Evolutionary conservation across 1,284 basidiomycete genomes (phyloP), one percentile per base, ranked within the genome.

Genomic region (Apiotrichum laibachii): DNA sequence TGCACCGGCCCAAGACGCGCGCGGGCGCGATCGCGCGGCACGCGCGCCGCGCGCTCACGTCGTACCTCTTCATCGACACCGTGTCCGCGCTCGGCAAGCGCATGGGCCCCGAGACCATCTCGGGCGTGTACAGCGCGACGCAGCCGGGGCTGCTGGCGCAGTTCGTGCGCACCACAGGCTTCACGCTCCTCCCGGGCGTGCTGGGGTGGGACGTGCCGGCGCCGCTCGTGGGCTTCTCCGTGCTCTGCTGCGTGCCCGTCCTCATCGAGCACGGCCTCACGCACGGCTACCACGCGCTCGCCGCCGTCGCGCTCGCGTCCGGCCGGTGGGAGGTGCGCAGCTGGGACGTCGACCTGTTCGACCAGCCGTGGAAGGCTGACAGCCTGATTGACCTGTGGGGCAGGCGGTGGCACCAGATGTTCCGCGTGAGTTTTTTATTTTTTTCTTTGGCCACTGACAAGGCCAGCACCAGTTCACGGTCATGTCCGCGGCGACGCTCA

Each of bases 341-440:
- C 2, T 78, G 74, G 75, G 69, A 74, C 56, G 63, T 69, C 33
- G 69, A 72, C 55, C 57, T 79, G 43, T 73, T 77, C 53, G 67
- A 75, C 53, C 46, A 53, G 34, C 76, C 76, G 4, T 69, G 70
- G 61, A 60, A 52, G 37, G 69, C 72, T 2, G 72, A 73, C 56
- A 73, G 70, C 57, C 40, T 79, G 43, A 58, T 77, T 46, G 72
- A 77, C 35, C 67, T 79, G 22, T 79, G 77, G 77, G 76, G 77
- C 5, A 67, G 63, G 51, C 52, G 77, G 42, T 79, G 77, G 77
- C 77, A 79, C 64, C 73, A 76, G 68, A 48, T 76, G 34, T 51
- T 51, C 57, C 66, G 72, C 31, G 73, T 76, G 52, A 63, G 72
- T 71, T 16, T 0, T 6, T 18, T 10, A 5, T n/a, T n/a, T n/a